Evolutionary conservation across 768 basidiomycete species (phyloP), one percentile per base, ranked within the genome.

Genomic region (Termitomyces titanicus): DNA sequence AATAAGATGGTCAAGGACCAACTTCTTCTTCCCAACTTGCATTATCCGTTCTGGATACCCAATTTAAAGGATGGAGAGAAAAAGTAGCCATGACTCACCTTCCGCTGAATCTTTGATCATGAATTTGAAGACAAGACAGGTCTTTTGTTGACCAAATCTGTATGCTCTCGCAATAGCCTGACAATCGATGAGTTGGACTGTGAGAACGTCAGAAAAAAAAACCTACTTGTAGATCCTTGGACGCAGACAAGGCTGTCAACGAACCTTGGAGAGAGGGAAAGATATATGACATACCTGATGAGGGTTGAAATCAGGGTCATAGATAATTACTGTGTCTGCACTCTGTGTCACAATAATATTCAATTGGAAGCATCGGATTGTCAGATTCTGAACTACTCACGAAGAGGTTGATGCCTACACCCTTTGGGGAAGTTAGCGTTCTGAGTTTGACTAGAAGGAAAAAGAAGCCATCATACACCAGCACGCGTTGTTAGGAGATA

Each of bases 291-390:
- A 25, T 45, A 88, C 88, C 79, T 89, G 89, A 71, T 97, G 94
- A n/a, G 96, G 96, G 65, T 99, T 99, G 70, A 94, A 99, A 73
- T 99, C 97, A 0, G 94, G 94, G 66, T 99, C 96, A 62, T 87
- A 92, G 52, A 94, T 86, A 42, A 94, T 88, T 27, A 95, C 94
- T 0, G 94, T 96, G 68, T 98, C 96, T 18, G 96, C 95, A 8
- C 86, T 90, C 75, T 88, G 81, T 11, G 11, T 5, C 35, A 75
- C 74, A 58, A 82, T n/a, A 40, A 50, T 33, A 50, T 53, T 51
- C 29, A 50, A 35, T 54, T 17, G 46, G 24, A 17, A 12, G 29
- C n/a, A 17, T 12, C 3, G 24, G 22, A 27, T 34, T 2, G 44
- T 11, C 25, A 29, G 40, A 18, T 13, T n/a, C 39, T 18, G 17